Evolutionary conservation across 2,329 filamentous ascomycete species (phyloP).

Genomic region (Fusarium sulawesiense): DNA sequence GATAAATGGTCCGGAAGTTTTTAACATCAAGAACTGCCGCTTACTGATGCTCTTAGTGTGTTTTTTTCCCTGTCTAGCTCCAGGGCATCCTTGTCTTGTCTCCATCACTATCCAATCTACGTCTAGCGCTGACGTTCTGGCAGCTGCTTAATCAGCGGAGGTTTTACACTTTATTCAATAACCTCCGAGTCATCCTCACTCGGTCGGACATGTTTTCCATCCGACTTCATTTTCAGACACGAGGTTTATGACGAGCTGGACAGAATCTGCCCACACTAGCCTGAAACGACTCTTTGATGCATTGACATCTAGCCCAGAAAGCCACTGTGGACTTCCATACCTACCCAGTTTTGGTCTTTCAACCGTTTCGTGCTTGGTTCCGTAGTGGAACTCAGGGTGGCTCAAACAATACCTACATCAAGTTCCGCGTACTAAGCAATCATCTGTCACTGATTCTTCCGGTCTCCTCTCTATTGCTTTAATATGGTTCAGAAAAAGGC

Average conservation of each 20-base stretch:
- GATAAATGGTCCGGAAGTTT: constrained; percentile 19
- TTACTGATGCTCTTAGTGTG: neutral
- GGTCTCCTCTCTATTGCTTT: neutral
- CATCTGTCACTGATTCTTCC: neutral
- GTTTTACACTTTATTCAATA: neutral
- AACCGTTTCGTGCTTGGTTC: neutral
- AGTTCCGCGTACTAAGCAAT: neutral
- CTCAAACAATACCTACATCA: neutral
- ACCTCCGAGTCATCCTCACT: constrained; percentile 5
- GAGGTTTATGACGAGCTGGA: neutral
- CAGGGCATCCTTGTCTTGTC: neutral
- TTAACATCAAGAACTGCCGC: neutral
- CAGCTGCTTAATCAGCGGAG: constrained; percentile 33
- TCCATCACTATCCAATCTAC: neutral
- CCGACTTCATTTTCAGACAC: constrained; percentile 7
- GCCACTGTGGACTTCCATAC: neutral
- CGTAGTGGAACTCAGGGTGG: neutral
- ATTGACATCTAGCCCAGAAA: neutral
- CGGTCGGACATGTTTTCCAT: constrained; percentile 7
- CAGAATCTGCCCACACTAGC: neutral
- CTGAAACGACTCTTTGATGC: neutral
- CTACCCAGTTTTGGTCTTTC: neutral
- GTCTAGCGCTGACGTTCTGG: neutral
- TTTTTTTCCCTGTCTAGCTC: neutral
- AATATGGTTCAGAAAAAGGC: constrained; percentile 33